Conservation (phyloP, 2,329 filamentous ascomycete genomes). For the Fusarium sterilihyphosum region DNA sequence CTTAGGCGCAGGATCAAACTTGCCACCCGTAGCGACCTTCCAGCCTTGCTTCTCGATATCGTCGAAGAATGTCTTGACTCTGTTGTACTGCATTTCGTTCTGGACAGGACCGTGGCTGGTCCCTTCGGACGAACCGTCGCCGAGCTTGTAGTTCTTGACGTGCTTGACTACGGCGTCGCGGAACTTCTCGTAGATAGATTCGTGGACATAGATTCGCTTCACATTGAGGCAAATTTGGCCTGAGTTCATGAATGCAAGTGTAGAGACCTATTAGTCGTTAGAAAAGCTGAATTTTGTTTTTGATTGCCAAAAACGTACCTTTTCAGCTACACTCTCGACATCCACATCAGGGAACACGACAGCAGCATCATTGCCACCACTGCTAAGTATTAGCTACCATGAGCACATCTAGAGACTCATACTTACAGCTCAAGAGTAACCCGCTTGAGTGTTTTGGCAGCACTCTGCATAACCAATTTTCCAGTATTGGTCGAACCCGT, state of each 20-base stretch:
- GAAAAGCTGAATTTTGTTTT: not conserved
- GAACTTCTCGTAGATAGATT: slow-evolving; percentile 67
- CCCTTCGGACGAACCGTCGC: slow-evolving; percentile 53
- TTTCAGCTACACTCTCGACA: slow-evolving; percentile 49
- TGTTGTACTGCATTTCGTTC: slow-evolving; percentile 72
- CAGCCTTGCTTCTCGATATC: slow-evolving; percentile 58
- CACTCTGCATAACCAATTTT: slow-evolving; percentile 68
- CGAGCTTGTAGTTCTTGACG: slow-evolving; percentile 55
- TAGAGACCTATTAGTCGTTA: slow-evolving; percentile 44
- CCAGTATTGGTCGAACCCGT: slow-evolving; percentile 70
- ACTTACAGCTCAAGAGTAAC: slow-evolving; percentile 65
- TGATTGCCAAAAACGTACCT: slow-evolving; percentile 42
- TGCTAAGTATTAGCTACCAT: slow-evolving; percentile 27
- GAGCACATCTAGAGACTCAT: not conserved
- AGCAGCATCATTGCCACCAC: slow-evolving; percentile 68
- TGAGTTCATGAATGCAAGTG: slow-evolving; percentile 65
- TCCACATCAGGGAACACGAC: slow-evolving; percentile 69
- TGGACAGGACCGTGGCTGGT: slow-evolving; percentile 67
- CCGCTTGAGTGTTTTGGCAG: slow-evolving; percentile 66
- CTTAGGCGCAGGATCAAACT: slow-evolving; percentile 33
- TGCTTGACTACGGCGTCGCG: slow-evolving; percentile 50
- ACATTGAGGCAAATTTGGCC: slow-evolving; percentile 54
- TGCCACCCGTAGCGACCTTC: slow-evolving; percentile 54
- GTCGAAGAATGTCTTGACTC: slow-evolving; percentile 55
- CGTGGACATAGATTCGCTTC: slow-evolving; percentile 71